These are phyloP conservation scores for Metschnikowia similis DNA, from an alignment of 805 yeast species.

Conservation along the genomic window DNA sequence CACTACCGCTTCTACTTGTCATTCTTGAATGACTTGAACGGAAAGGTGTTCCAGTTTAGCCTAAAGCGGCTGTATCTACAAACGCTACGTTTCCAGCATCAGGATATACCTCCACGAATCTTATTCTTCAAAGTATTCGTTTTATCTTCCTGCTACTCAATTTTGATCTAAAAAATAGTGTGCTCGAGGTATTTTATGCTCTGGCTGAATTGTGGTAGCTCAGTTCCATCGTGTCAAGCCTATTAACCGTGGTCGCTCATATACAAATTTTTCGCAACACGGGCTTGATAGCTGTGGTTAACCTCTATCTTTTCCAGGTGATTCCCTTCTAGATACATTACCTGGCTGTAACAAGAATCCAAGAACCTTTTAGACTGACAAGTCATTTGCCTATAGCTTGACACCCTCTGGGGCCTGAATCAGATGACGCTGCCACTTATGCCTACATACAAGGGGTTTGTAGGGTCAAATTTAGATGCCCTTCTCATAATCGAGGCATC, in stretches of 20 bases:
- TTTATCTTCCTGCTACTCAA: neutral
- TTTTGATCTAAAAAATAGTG: neutral
- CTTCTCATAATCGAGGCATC: constrained; percentile 77
- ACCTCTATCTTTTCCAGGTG: neutral
- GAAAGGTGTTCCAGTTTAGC: neutral
- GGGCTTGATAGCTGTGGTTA: neutral
- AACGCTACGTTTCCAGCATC: neutral
- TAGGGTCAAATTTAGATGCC: constrained; percentile 81
- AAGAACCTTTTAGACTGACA: neutral
- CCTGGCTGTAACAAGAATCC: neutral
- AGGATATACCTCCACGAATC: neutral
- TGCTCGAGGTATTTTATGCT: neutral
- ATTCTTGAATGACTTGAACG: neutral
- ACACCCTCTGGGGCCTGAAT: neutral
- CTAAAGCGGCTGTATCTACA: neutral
- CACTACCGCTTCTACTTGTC: neutral
- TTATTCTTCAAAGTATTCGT: neutral
- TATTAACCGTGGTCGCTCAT: neutral
- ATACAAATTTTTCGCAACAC: neutral
- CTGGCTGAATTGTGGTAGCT: neutral
- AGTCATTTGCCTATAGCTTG: neutral
- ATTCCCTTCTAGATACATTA: neutral
- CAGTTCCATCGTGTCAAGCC: neutral
- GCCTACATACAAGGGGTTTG: constrained; percentile 50
- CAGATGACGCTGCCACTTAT: constrained; percentile 5